Evolutionary conservation across 108 stramenopile species (phyloP), one percentile per base, ranked within the genome.

Genomic region (Fistulifera solaris): DNA sequence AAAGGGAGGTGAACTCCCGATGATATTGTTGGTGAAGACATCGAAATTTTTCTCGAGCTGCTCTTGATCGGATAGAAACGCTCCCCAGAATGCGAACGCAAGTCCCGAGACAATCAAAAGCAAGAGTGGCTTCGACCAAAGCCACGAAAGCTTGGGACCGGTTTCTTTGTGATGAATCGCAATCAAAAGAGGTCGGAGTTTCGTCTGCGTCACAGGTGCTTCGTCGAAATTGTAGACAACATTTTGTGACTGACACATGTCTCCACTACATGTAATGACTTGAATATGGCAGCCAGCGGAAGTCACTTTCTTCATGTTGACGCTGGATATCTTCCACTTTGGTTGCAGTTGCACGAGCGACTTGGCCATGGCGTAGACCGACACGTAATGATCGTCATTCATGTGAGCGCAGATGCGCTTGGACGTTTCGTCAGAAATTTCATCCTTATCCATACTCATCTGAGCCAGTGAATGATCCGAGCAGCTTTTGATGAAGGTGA

Each of bases 121-220:
- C 12, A 62, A 57, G 7, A 68, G 24, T 8, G 72, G 67, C 25
- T 73, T 62, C 27, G 66, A 61, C 4, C 62, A 19, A 28, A 73
- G 22, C 72, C 72, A 73, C 18, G 35, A 18, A n/a, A 48, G 16
- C 51, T 64, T 60, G 4, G 72, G 67, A n/a, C 56, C 23, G 27
- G 59, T 63, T 2, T 68, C 62, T 40, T 58, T n/a, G 35, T 43
- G 52, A 18, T 61, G 66, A 11, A 73, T 18, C 24, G 47, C 16
- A 11, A 53, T 12, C 54, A 68, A 12, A 15, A 49, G 48, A 1
- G 18, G 40, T 43, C 43, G 39, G 19, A 25, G 4, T 18, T 68
- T 54, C 13, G 58, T n/a, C 40, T 41, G 25, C 19, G 55, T 43
- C 16, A 43, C 2, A 15, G 67, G 40, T 0, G 66, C 59, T 21